Evolutionary conservation across 1,139 yeast species (phyloP).

Genomic region (Candida sanyaensis): DNA sequence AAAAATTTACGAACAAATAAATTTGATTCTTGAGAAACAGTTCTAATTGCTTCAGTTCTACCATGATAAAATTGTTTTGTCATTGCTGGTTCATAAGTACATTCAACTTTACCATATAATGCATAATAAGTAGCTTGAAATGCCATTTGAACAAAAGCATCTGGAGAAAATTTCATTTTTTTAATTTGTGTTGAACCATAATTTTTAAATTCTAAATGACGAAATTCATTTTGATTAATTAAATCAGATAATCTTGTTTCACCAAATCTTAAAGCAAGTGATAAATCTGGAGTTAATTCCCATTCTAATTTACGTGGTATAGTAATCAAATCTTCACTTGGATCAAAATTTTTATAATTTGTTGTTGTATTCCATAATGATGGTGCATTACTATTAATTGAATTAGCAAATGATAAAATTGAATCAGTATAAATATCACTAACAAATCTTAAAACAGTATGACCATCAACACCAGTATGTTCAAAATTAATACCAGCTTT

Average conservation of each 20-base stretch:
- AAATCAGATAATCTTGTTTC: conserved; percentile 87
- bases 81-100: conserved; percentile 97
- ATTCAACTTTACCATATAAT: conserved; percentile 87
- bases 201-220: conserved; percentile 70
- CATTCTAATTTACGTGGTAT: conserved; percentile 89
- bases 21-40: conserved; percentile 80
- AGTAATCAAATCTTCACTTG: conserved; percentile 44
- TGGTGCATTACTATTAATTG: conserved; percentile 81
- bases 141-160: conserved; percentile 93
- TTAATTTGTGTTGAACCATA: conserved; percentile 82
- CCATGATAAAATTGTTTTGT: conserved; percentile 86
- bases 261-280: conserved; percentile 83
- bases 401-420: conserved; percentile 79
- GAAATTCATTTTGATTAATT: conserved; percentile 87
- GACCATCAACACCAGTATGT: conserved; percentile 96
- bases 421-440: conserved; percentile 92
- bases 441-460: conserved; percentile 85
- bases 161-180: conserved; percentile 87
- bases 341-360: conserved; percentile 9
- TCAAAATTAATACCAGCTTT: conserved; percentile 94
- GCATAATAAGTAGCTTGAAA: conserved; percentile 94
- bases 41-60: conserved; percentile 87
- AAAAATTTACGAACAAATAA: conserved; percentile 83
- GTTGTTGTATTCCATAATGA: conserved; percentile 54
- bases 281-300: conserved; percentile 76